A percentile compares a stretch with the other conserved stretches of the same genome.
Evolutionary conservation across 225 moss, liverwort and hornwort genomes (phyloP).

Genomic region (Asterella californica): DNA sequence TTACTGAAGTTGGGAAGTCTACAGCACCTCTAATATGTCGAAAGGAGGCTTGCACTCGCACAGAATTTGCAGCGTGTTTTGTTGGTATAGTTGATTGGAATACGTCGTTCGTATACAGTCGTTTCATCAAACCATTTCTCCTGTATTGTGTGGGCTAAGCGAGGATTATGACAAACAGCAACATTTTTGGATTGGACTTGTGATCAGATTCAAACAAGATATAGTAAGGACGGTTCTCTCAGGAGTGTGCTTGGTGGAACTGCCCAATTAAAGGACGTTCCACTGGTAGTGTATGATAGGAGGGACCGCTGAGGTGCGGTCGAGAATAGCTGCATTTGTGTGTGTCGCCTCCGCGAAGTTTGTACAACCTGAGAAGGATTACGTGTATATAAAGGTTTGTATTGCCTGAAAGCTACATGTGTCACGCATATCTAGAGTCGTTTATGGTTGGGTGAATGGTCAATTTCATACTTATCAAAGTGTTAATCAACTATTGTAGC

Average conservation of each 20-base stretch:
- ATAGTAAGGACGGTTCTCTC: background rate
- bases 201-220: background rate
- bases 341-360: background rate
- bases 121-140: background rate
- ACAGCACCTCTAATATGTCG: background rate
- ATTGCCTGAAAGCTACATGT: background rate
- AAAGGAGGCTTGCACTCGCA: no score
- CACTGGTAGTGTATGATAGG: background rate
- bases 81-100: background rate
- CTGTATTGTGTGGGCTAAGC: background rate
- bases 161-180: background rate
- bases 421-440: background rate
- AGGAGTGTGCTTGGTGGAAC: background rate
- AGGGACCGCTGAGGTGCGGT: background rate
- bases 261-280: background rate
- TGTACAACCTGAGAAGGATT: constrained; percentile 1
- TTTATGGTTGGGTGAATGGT: background rate
- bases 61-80: background rate
- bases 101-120: background rate
- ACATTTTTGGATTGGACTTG: background rate
- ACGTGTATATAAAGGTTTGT: constrained; percentile 5
- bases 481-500: no score
- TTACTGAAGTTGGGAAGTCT: background rate
- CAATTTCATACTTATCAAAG: background rate
- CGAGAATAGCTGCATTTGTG: background rate